phyloP scores from a whole-genome alignment of 2,329 filamentous ascomycete genomes.

The Pyricularia sp. region DNA sequence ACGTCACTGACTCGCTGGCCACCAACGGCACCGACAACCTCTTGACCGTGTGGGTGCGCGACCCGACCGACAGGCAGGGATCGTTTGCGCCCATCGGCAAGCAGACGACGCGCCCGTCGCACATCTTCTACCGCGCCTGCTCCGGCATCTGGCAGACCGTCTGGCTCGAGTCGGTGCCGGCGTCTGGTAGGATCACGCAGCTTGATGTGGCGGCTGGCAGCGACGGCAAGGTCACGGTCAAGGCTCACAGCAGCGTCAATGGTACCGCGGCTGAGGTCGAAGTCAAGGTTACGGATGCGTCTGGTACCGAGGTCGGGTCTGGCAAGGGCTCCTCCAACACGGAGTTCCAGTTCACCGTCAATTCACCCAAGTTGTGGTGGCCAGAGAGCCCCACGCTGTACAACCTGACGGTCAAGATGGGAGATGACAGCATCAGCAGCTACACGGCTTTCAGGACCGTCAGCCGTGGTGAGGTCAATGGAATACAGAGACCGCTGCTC shows the following conservation, averaged over 20 bases:
- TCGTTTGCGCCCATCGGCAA: slow-evolving; percentile 58
- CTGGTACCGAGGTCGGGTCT: slow-evolving; percentile 30
- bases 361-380: slow-evolving; percentile 52
- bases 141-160: slow-evolving; percentile 69
- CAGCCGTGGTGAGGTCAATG: slow-evolving; percentile 43
- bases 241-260: slow-evolving; percentile 32
- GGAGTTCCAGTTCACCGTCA: slow-evolving; percentile 44
- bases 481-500: slow-evolving; percentile 50
- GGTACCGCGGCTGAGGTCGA: slow-evolving; percentile 19
- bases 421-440: slow-evolving; percentile 45
- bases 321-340: slow-evolving; percentile 34
- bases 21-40: slow-evolving; percentile 37
- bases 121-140: slow-evolving; percentile 65
- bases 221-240: slow-evolving; percentile 45
- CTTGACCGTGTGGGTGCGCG: slow-evolving; percentile 55
- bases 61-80: slow-evolving; percentile 51
- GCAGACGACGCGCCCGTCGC: slow-evolving; percentile 44
- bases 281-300: slow-evolving; percentile 24
- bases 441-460: slow-evolving; percentile 64
- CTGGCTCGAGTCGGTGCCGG: slow-evolving; percentile 57
- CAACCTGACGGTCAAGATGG: slow-evolving; percentile 47
- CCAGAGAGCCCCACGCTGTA: slow-evolving; percentile 55
- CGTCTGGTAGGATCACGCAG: slow-evolving; percentile 42
- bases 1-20: slow-evolving; percentile 38
- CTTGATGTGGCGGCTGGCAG: slow-evolving; percentile 51